Conservation (phyloP, 176 grass and related monocot species). For the Eleusine coracana region DNA sequence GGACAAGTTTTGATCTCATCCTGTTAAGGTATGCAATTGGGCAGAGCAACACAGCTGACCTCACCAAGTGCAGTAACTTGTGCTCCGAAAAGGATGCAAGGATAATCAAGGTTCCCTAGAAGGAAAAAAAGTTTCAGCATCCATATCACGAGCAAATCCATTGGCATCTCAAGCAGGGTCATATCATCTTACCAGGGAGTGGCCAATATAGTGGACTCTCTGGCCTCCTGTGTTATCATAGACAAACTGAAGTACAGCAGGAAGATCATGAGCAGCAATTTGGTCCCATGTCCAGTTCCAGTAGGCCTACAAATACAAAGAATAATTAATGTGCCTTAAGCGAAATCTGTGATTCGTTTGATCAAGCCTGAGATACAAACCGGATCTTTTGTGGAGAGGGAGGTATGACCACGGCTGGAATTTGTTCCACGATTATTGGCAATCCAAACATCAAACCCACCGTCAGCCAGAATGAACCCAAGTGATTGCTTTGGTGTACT, state of each 20-base stretch:
- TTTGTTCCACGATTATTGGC: constrained; percentile 66
- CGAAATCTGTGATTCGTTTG: constrained; percentile 24
- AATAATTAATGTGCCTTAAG: background rate
- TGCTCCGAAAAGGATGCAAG: constrained; percentile 60
- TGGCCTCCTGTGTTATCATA: constrained; percentile 45
- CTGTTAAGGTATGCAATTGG: constrained; percentile 56
- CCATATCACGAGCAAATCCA: background rate
- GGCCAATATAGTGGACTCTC: constrained; percentile 60
- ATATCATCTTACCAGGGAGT: constrained; percentile 49
- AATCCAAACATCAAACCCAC: constrained; percentile 70
- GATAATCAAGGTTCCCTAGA: constrained; percentile 62
- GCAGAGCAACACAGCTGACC: constrained; percentile 62
- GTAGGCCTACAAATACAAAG: constrained; percentile 53
- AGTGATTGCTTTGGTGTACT: constrained; percentile 60
- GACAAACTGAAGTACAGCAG: constrained; percentile 52
- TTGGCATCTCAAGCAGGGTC: constrained; percentile 1
- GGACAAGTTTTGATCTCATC: constrained; percentile 37
- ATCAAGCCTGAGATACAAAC: constrained; percentile 40
- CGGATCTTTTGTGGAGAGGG: constrained; percentile 43
- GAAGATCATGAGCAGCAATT: constrained; percentile 61
- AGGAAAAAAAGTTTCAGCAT: constrained; percentile 28
- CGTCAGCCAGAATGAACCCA: constrained; percentile 59
- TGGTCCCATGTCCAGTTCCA: constrained; percentile 68
- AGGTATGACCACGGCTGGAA: constrained; percentile 53
- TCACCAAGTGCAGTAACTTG: constrained; percentile 49